Base-by-base conservation (phyloP, 1,284 basidiomycete genomes). In the Afroboletus lepidellus region DNA sequence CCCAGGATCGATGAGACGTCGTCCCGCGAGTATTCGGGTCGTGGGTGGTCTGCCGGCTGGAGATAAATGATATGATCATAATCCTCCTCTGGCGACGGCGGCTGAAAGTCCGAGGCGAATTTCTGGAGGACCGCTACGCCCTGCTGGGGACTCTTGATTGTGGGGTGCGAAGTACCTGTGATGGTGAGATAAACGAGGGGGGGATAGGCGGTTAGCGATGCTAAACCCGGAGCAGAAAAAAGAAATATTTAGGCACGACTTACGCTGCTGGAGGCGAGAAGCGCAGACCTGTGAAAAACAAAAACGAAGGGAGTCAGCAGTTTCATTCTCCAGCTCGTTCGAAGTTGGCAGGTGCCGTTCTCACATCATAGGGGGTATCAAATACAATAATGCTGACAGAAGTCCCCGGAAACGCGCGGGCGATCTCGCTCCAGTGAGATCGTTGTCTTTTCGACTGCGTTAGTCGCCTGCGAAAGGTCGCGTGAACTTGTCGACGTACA, bases 331-430 rank as follows among this genome's bases (percentile, higher is more conserved):
- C 23, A 41, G 27, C 27, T 5, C 30, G 27, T 16, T 36, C 32
- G 20, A 23, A 20, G 13, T 37, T 37, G 20, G 58, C 66, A 56
- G 66, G 55, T 57, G 54, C 60, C 23, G 56, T 51, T 72, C 82
- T 73, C 61, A 88, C 87, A 68, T 85, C 76, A 68, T 84, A 84
- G 53, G 85, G 84, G 7, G 80, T 85, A 62, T 87, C 81, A 59
- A 88, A 86, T 57, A 85, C 79, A 69, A 90, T 78, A 69, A 87
- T 78, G 78, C 84, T 87, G 49, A 83, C 71, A 48, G 69, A 66
- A 54, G 79, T 83, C 55, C 75, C 77, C 48, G 81, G 79, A 60
- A 82, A 83, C 61, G 81, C 78, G 58, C 71, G 76, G 8, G 85
- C 85, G 57, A 90, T 87, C 52, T 76, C 67, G 54, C 83, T 84